Base-by-base conservation (phyloP, 768 basidiomycete genomes). In the Auricularia cornea region DNA sequence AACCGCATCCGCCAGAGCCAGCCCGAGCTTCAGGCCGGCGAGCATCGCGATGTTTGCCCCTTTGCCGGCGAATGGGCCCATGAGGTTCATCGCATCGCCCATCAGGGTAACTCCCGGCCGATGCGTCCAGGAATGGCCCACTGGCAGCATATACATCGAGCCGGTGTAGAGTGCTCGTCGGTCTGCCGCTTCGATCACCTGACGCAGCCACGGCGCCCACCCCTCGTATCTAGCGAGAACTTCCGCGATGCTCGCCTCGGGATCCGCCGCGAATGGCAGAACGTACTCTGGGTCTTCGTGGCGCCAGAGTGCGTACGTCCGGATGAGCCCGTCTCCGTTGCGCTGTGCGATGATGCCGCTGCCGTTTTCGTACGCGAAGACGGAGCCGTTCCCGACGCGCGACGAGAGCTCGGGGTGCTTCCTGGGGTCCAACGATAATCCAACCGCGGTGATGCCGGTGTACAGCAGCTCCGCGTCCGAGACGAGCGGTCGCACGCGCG, bases 61-160 rank as follows among this genome's bases (percentile, higher is more conserved):
- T 23, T 74, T 73, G 3, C 77, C 76, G 0, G 71, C 72, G 63
- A 75, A 77, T 1, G 75, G 77, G 1, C 68, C 64, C 75, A 78
- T 75, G 11, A 74, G 64, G 62, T 78, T 76, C 10, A 75, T 75
- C 1, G 76, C 75, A 41, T 77, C 77, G 20, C 76, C 76, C 30
- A 74, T 59, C 51, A 69, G 32, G 32, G 69, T 72, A 51, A 68
- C 63, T 12, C 68, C 63, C 28, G 28, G 29, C 59, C 29, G 40
- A 38, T 60, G 32, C n/a, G 32, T 23, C 67, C 67, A 68, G 8
- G 31, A 31, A n/a, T 61, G 33, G 33, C 62, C 66, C 16, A 61
- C 63, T 8, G 66, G 64, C n/a, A 66, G 48, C 60, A 59, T 61
- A 23, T 64, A 60, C 59, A 66, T 20, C 32, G 59, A 44, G 30